A percentile compares a stretch with the other conserved stretches of the same genome.
Conservation (phyloP, 108 stramenopile species). For the Cylindrotheca closterium region DNA sequence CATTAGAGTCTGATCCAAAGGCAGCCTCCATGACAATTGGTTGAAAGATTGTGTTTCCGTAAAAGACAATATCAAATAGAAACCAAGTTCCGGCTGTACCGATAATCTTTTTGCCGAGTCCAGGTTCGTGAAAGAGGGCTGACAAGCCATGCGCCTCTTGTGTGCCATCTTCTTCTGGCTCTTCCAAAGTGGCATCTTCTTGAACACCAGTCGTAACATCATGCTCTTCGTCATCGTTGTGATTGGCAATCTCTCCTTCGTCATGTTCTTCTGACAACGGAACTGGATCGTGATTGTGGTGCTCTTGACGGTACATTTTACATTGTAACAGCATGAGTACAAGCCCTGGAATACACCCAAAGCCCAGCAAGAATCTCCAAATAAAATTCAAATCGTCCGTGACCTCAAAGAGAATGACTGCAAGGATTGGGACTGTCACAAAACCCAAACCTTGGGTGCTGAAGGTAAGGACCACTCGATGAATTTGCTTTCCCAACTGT, state of each 20-base stretch:
- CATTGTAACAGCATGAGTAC: slow-evolving; percentile 44
- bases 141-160: not conserved
- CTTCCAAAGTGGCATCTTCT: not conserved
- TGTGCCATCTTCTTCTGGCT: not conserved
- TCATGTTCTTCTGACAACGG: slow-evolving; percentile 1
- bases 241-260: not conserved
- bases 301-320: not conserved
- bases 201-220: not conserved
- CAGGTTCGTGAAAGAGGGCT: slow-evolving; percentile 49
- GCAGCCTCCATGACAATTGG: slow-evolving; percentile 80
- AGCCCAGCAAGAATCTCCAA: slow-evolving; percentile 71
- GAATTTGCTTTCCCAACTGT: slow-evolving; percentile 18
- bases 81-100: slow-evolving; percentile 87
- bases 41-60: slow-evolving; percentile 88
- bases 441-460: slow-evolving; percentile 82
- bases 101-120: slow-evolving; percentile 60
- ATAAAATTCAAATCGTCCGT: slow-evolving; percentile 50
- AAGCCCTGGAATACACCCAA: slow-evolving; percentile 77
- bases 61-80: slow-evolving; percentile 86
- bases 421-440: slow-evolving; percentile 56
- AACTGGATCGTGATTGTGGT: slow-evolving; percentile 4
- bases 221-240: not conserved
- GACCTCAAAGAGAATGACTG: slow-evolving; percentile 38
- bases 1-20: slow-evolving; percentile 55
- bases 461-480: slow-evolving; percentile 75